Evolutionary conservation across 2,329 filamentous ascomycete species (phyloP).

Genomic region (Colletotrichum falcatum): DNA sequence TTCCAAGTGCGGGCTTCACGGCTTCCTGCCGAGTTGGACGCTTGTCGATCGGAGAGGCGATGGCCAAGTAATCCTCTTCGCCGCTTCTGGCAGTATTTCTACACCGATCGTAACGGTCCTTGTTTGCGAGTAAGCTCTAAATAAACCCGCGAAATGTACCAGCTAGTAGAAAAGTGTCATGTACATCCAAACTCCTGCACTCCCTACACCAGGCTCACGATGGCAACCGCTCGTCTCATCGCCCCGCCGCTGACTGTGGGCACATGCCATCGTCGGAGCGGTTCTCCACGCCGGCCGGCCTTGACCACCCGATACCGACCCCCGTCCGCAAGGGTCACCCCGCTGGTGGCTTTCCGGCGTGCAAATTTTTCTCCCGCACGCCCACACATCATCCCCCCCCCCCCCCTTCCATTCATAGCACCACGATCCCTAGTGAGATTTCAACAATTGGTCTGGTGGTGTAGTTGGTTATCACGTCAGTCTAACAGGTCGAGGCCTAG

Average conservation of each 20-base stretch:
- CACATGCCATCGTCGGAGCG: background rate
- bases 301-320: background rate
- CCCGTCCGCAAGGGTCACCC: conserved; percentile 3
- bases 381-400: background rate
- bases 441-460: conserved; percentile 49
- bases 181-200: background rate
- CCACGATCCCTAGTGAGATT: rapidly evolving
- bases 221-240: background rate
- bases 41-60: background rate
- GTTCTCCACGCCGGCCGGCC: background rate
- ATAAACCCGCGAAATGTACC: background rate
- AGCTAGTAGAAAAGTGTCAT: background rate
- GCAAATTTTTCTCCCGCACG: conserved; percentile 7
- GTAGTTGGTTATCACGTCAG: conserved; percentile 63
- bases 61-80: too few species aligned
- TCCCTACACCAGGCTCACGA: too few species aligned
- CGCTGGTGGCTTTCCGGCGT: background rate
- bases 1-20: too few species aligned
- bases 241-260: too few species aligned
- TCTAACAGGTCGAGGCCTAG: conserved; percentile 51
- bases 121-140: background rate
- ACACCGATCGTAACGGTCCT: background rate
- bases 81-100: background rate
- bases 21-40: background rate
- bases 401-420: background rate